Base-by-base conservation (phyloP, 2,329 filamentous ascomycete genomes). In the Epichloe gansuensis region DNA sequence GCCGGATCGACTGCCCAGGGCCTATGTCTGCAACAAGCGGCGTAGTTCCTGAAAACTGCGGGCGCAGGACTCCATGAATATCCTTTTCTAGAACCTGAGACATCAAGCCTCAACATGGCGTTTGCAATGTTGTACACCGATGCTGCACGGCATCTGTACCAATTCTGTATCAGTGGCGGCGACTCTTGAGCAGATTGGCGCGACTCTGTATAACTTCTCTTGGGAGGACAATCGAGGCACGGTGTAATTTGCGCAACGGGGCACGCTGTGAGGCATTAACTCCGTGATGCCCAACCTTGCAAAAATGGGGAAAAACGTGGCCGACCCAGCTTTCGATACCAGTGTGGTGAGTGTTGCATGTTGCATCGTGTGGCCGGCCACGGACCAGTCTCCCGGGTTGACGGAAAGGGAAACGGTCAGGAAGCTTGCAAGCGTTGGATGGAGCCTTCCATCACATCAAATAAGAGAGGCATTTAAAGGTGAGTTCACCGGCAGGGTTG, bases 41-140 rank as follows among this genome's bases (percentile, higher is more conserved):
- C 36, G 15, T 27, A 39, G 45, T 35, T 35, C 1, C 45, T 38
- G 27, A 27, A 34, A 36, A 8, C 47, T 36, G 49, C 35, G 15
- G 41, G 31, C 21, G 49, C 41, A 39, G 15, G 38, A 36, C 40
- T 44, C 34, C 39, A 9, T 46, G 46, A 34, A 52, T 49, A 38
- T 23, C 12, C 34, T 48, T 15, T 49, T 52, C n/a, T 40, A 38
- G 23, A 49, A 46, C 40, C 25, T 21, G 43, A 36, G 34, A 23
- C 40, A 23, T 17, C 21, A 8, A 8, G 13, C 5, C 11, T 27
- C 50, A 27, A 45, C 35, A 34, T 36, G 7, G 5, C 46, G 9
- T 5, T 11, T 13, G 34, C 27, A 49, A 40, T 38, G 52, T 53
- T 51, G 40, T 48, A 53, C 52, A 53, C 52, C 52, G 52, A 48